Evolutionary conservation across 2,329 filamentous ascomycete genomes (phyloP), one percentile per base, ranked within the genome.

Genomic region (Aspergillus pseudonomiae): DNA sequence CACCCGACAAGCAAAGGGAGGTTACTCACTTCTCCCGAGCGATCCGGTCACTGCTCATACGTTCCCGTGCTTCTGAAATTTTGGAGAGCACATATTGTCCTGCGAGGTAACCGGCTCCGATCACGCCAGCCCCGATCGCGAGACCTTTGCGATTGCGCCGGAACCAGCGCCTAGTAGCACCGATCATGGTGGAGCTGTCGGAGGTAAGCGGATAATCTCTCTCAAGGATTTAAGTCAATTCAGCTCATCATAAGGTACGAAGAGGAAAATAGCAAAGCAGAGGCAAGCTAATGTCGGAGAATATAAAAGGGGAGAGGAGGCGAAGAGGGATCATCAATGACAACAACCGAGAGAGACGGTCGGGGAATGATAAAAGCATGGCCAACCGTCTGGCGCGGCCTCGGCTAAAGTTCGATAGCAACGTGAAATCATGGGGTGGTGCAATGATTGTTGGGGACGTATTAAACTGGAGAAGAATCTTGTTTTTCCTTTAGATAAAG

Each of bases 41-140:
- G 76, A 97, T 96, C 73, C 93, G 89, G 75, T 98, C 95, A 79
- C 93, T 94, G 80, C 91, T 94, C 92, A 97, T 96, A 78, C 94
- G 93, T 85, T 97, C 93, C 70, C 94, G 89, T 71, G 94, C 93
- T 79, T 98, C 94, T 69, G 91, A 91, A 74, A 98, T 89, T 85
- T 97, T 98, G 73, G 86, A 87, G 74, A 97, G 79, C 70, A 97
- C 88, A 89, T 97, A 99, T 79, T 97, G 93, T 45, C 92, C 93
- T 61, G 91, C 94, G 65, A 97, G 82, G 80, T 99, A 99, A 69
- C 93, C 93, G 59, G 91, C 92, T 70, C 94, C 94, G 68, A 97
- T 82, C 69, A 98, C 87, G 68, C 94, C 93, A 63, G 92, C 88
- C 68, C 94, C 93, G 75, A 99, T 87, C 76, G 93, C 92, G 76